These are phyloP conservation scores for Fusarium fujikuroi DNA, from an alignment of 2,329 filamentous ascomycete genomes.

Conservation along the genomic window DNA sequence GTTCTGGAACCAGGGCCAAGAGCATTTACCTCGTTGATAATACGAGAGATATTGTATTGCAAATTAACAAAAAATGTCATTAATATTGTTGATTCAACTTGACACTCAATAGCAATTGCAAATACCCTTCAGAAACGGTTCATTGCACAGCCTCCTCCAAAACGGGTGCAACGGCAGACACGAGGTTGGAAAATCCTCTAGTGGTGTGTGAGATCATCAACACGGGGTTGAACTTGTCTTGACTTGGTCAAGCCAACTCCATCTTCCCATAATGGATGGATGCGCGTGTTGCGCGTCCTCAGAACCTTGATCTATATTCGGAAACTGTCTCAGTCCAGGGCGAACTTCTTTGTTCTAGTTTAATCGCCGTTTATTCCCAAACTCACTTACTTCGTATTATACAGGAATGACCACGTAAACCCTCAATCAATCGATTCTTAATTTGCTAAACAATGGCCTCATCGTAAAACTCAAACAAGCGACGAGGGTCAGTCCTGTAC, in stretches of 20 bases:
- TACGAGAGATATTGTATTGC: background rate
- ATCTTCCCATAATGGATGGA: conserved; percentile 19
- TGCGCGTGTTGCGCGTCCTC: conserved; percentile 33
- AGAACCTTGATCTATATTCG: conserved; percentile 29
- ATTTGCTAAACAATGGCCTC: conserved; percentile 15
- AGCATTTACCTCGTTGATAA: background rate
- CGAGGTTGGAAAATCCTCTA: conserved; percentile 30
- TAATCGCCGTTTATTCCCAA: conserved; percentile 1
- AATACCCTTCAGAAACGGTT: background rate
- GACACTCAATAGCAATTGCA: background rate
- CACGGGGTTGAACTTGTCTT: conserved; percentile 23
- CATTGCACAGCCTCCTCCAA: conserved; percentile 28
- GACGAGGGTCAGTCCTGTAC: conserved; percentile 7
- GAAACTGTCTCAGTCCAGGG: conserved; percentile 9
- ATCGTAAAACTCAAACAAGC: conserved; percentile 20
- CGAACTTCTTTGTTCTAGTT: background rate
- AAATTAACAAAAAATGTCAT: background rate
- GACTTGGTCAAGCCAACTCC: background rate
- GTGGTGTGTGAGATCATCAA: conserved; percentile 31
- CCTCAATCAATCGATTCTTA: background rate
- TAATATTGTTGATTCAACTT: background rate
- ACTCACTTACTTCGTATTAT: background rate
- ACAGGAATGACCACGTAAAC: background rate
- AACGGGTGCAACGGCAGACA: conserved; percentile 26
- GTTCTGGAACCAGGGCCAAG: conserved; percentile 20